A percentile compares a stretch with the other conserved stretches of the same genome.
Conservation (phyloP, 1,284 basidiomycete species). For the Cryptococcus hybrid region DNA sequence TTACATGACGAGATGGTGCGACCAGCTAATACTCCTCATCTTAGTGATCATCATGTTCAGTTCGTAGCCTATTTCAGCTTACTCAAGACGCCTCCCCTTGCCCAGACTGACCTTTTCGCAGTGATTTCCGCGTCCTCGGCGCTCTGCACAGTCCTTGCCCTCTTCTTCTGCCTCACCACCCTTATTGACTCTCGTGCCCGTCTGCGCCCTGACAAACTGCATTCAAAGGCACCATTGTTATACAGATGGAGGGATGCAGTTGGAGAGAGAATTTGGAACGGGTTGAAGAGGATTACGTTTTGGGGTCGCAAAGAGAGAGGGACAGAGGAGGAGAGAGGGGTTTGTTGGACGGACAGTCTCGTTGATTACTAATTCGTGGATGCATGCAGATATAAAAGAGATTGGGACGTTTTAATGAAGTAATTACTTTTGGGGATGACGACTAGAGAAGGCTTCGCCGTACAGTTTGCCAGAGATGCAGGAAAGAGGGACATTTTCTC, state of each 20-base stretch:
- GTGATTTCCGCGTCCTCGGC: constrained; percentile 74
- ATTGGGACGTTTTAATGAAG: not conserved
- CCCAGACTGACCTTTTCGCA: constrained; percentile 3
- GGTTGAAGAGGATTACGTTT: constrained; percentile 15
- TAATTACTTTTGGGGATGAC: too few relatives aligned
- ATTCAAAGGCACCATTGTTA: constrained; percentile 55
- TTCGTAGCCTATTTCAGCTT: constrained; percentile 10
- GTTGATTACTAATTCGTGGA: too few relatives aligned
- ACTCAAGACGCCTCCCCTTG: not conserved
- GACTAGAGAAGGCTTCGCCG: too few relatives aligned
- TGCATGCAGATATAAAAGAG: not conserved
- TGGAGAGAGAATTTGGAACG: constrained; percentile 29
- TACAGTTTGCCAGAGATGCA: too few relatives aligned
- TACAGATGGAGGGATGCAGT: constrained; percentile 53
- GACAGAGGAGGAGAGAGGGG: constrained; percentile 9
- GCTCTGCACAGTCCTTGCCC: constrained; percentile 64
- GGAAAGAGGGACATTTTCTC: too few relatives aligned
- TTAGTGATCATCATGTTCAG: constrained; percentile 80
- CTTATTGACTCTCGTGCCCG: constrained; percentile 68
- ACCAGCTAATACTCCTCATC: not conserved
- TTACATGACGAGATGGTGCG: not conserved
- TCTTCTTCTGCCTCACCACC: constrained; percentile 60
- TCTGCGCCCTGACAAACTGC: constrained; percentile 66
- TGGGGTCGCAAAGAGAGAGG: constrained; percentile 3
- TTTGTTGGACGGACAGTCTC: constrained; percentile 4